Evolutionary conservation across 139 green algal species (phyloP).

Genomic region (Chlamydomonas applanata): DNA sequence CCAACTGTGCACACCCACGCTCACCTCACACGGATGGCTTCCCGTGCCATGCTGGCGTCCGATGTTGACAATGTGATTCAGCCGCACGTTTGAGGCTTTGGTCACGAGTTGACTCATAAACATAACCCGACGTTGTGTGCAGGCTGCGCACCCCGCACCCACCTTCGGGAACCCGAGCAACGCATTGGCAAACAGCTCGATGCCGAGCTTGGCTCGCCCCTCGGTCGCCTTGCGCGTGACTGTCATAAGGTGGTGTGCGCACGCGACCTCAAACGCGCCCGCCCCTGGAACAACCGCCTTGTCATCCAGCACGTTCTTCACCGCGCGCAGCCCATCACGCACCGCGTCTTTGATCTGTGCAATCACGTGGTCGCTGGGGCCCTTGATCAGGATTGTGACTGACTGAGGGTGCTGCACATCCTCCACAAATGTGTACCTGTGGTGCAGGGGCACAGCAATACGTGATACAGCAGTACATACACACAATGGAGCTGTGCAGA

Average conservation of each 20-base stretch:
- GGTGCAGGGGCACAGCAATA: background rate
- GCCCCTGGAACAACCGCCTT: constrained; percentile 73
- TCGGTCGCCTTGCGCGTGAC: constrained; percentile 40
- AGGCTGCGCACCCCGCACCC: background rate
- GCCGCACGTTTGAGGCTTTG: background rate
- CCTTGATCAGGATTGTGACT: constrained; percentile 98
- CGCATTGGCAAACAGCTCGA: constrained; percentile 95
- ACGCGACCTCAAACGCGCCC: constrained; percentile 93
- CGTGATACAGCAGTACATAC: no score
- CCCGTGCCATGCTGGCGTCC: no score
- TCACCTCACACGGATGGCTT: no score
- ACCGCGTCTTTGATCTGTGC: constrained; percentile 98
- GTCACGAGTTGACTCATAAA: background rate
- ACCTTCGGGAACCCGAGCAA: constrained; percentile 94
- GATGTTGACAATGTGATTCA: no score
- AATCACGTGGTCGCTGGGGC: constrained; percentile 95
- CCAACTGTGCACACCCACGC: no score
- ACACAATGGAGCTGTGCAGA: no score
- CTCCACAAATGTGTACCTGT: constrained; percentile 97
- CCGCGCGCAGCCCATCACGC: constrained; percentile 91
- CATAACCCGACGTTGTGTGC: background rate
- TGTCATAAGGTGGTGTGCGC: constrained; percentile 75
- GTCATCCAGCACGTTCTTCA: constrained; percentile 97
- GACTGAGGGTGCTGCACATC: constrained; percentile 83
- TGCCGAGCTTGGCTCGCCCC: constrained; percentile 88